Conservation (phyloP, 805 yeast species). For the Phaffomyces antillensis region DNA sequence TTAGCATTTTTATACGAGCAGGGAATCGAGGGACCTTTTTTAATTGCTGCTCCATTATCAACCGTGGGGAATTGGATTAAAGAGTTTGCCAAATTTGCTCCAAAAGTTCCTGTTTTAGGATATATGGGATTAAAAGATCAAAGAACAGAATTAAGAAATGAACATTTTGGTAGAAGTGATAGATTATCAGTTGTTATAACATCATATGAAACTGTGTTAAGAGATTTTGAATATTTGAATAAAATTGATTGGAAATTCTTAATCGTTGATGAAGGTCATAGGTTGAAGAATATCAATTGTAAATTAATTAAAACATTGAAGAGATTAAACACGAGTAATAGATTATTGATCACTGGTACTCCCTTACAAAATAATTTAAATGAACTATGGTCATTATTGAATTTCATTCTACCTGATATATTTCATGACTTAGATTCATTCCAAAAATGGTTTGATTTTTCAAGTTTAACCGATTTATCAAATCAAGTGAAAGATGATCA, state of each 20-base stretch:
- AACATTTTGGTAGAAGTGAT: conserved; percentile 15
- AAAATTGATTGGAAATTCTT: conserved; percentile 67
- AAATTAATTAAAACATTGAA: conserved; percentile 66
- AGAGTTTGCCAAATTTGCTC: conserved; percentile 72
- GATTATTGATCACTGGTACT: conserved; percentile 88
- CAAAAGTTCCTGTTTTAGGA: conserved; percentile 50
- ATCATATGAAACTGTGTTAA: conserved; percentile 72
- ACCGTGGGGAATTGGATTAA: conserved; percentile 80
- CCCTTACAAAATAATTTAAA: conserved; percentile 88
- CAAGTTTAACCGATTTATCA: conserved; percentile 40
- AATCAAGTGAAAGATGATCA: conserved; percentile 26
- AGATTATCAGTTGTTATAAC: conserved; percentile 57
- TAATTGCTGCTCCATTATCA: conserved; percentile 75
- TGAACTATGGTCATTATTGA: conserved; percentile 88
- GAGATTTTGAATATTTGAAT: conserved; percentile 53
- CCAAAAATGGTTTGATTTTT: conserved; percentile 91
- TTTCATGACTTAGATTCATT: conserved; percentile 85
- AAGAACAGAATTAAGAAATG: conserved; percentile 40
- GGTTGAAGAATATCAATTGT: conserved; percentile 81
- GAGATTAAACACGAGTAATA: conserved; percentile 54
- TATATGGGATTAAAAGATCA: conserved; percentile 59
- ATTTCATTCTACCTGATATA: conserved; percentile 87
- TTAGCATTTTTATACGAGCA: conserved; percentile 70
- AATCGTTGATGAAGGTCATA: conserved; percentile 93
- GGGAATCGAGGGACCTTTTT: conserved; percentile 71